phyloP scores from a whole-genome alignment of 202 grass and related monocot species.

The Zizania palustris region DNA sequence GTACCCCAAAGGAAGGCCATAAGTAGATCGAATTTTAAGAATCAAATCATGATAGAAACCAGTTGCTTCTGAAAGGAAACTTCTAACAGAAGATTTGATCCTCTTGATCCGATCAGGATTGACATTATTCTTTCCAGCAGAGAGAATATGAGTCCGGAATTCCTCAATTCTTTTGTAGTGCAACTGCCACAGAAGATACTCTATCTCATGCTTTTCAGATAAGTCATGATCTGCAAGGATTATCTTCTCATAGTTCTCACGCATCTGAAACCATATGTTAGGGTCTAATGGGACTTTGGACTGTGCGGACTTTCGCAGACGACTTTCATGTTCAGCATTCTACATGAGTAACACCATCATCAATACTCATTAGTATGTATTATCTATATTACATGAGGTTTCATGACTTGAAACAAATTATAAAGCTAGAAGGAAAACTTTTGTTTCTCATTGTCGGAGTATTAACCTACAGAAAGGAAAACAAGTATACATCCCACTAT shows the following conservation, averaged over 20 bases:
- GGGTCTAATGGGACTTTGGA: slow-evolving; percentile 73
- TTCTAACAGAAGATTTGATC: slow-evolving; percentile 63
- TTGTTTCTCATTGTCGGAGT: too few species aligned
- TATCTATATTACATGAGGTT: too few species aligned
- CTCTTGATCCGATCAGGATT: slow-evolving; percentile 58
- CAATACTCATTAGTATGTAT: too few species aligned
- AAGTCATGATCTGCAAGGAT: slow-evolving; percentile 73
- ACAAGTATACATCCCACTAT: too few species aligned
- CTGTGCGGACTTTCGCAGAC: slow-evolving; percentile 56
- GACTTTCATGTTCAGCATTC: slow-evolving; percentile 65
- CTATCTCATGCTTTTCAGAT: slow-evolving; percentile 65
- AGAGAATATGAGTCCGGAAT: slow-evolving; percentile 62
- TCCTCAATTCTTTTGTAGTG: slow-evolving; percentile 86
- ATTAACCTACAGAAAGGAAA: too few species aligned
- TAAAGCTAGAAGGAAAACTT: too few species aligned
- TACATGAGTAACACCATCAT: too few species aligned
- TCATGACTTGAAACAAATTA: too few species aligned
- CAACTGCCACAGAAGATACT: slow-evolving; percentile 69
- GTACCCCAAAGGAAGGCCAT: slow-evolving; percentile 63
- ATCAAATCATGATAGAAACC: slow-evolving; percentile 83
- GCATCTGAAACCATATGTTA: slow-evolving; percentile 79
- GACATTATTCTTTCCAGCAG: slow-evolving; percentile 50
- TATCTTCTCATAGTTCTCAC: slow-evolving; percentile 78
- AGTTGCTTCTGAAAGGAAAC: slow-evolving; percentile 73
- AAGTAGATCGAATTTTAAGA: slow-evolving; percentile 71